phyloP scores from a whole-genome alignment of 441 rosid species.

The Brassica balearica region DNA sequence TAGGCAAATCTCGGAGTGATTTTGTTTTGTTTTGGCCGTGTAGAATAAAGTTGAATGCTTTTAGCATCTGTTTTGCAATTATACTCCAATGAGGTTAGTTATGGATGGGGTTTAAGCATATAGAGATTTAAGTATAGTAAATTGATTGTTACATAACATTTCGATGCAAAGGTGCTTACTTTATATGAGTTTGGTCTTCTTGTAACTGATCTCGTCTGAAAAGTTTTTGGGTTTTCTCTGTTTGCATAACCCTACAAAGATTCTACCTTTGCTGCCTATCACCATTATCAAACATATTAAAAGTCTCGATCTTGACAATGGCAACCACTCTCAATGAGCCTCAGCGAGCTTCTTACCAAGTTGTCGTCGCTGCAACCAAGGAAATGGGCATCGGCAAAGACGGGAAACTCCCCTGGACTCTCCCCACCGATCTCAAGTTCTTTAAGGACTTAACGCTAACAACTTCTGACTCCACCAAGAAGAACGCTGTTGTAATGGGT shows the following conservation, averaged over 20 bases:
- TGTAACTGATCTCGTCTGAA: not conserved
- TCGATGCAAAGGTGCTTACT: not conserved
- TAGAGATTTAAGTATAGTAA: too few relatives aligned
- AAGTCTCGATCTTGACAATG: constrained; percentile 26
- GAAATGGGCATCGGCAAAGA: constrained; percentile 78
- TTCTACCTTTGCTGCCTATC: constrained; percentile 29
- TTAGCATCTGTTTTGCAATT: too few relatives aligned
- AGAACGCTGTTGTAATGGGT: constrained; percentile 70
- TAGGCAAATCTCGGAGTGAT: too few relatives aligned
- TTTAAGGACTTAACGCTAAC: constrained; percentile 58
- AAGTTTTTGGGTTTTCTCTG: constrained; percentile 5
- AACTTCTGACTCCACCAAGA: constrained; percentile 57
- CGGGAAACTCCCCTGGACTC: constrained; percentile 65
- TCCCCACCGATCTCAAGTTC: constrained; percentile 68
- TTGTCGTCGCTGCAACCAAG: constrained; percentile 73
- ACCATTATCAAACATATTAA: constrained; percentile 5
- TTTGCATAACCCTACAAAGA: constrained; percentile 25
- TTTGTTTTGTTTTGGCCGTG: too few relatives aligned
- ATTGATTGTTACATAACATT: too few relatives aligned
- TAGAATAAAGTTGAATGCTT: too few relatives aligned
- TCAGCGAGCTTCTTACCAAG: constrained; percentile 52
- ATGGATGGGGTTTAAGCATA: not conserved
- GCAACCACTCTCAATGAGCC: constrained; percentile 14
- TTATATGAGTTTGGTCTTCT: constrained; percentile 5
- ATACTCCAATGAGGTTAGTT: constrained; percentile 13